These are phyloP conservation scores for Populus trichocarpa DNA, from an alignment of 441 rosid genomes.

Conservation along the genomic window DNA sequence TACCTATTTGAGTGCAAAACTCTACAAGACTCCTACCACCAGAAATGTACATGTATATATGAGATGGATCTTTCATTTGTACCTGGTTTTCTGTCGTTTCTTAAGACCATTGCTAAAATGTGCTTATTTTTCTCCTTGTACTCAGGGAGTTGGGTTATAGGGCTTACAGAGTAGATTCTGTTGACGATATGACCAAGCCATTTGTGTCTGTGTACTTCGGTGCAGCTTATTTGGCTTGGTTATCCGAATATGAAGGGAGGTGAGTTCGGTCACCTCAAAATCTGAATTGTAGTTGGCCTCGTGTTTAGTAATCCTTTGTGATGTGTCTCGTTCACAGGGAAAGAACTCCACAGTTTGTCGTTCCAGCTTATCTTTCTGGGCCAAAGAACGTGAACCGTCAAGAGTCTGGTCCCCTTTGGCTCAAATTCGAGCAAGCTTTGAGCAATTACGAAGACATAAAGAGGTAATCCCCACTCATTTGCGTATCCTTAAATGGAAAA, in stretches of 20 bases:
- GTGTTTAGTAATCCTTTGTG: not conserved
- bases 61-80: not conserved
- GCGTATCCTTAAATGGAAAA: not conserved
- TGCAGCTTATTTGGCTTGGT: conserved; percentile 74
- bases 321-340: conserved; percentile 38
- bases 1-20: not conserved
- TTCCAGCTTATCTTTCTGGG: conserved; percentile 73
- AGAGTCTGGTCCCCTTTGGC: conserved; percentile 45
- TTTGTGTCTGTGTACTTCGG: conserved; percentile 88
- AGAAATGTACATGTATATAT: not conserved
- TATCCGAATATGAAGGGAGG: conserved; percentile 86
- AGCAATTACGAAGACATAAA: conserved; percentile 36
- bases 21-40: not conserved
- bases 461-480: conserved; percentile 29
- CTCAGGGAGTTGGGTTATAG: conserved; percentile 71
- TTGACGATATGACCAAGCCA: conserved; percentile 69
- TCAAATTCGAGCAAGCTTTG: conserved; percentile 51
- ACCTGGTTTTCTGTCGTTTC: not conserved
- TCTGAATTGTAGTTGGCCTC: not conserved
- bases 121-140: conserved; percentile 9
- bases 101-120: not conserved
- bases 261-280: conserved; percentile 22
- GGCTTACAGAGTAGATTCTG: conserved; percentile 69
- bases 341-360: conserved; percentile 61
- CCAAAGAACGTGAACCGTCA: conserved; percentile 60